phyloP scores from a whole-genome alignment of 805 yeast species.

The Ogataea methylovora region DNA sequence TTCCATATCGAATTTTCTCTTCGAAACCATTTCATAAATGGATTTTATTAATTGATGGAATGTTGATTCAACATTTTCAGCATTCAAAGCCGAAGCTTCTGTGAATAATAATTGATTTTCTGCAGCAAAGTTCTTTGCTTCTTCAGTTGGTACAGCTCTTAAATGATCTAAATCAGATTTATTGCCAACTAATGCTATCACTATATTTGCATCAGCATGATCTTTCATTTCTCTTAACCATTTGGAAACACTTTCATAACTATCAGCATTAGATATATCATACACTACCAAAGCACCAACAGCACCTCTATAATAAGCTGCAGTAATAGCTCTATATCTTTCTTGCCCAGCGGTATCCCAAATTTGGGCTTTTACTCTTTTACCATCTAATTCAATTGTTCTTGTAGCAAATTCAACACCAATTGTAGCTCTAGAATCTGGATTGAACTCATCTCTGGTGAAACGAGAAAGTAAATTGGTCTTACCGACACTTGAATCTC shows the following conservation, averaged over 20 bases:
- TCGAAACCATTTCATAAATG: conserved; percentile 89
- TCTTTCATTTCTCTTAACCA: conserved; percentile 89
- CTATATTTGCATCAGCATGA: conserved; percentile 92
- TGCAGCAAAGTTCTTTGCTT: conserved; percentile 88
- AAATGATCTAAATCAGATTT: conserved; percentile 86
- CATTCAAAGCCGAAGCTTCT: conserved; percentile 90
- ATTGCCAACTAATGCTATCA: conserved; percentile 89
- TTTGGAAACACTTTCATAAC: conserved; percentile 77
- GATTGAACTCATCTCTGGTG: conserved; percentile 91
- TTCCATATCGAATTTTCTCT: conserved; percentile 82
- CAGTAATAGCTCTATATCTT: conserved; percentile 94
- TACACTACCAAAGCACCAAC: conserved; percentile 95
- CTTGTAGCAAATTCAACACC: conserved; percentile 98
- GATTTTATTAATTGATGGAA: conserved; percentile 90
- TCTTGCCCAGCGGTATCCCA: conserved; percentile 99
- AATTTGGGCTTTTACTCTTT: conserved; percentile 80
- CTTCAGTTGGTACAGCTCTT: conserved; percentile 96
- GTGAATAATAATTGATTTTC: conserved; percentile 90
- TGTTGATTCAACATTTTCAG: conserved; percentile 91
- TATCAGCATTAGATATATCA: conserved; percentile 86
- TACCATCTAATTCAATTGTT: conserved; percentile 81
- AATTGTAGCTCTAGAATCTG: conserved; percentile 89
- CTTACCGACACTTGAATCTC: conserved; percentile 96
- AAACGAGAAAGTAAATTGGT: conserved; percentile 89
- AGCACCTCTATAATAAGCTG: conserved; percentile 96